Evolutionary conservation across 805 yeast genomes (phyloP).

Genomic region (Yarrowia bubula): DNA sequence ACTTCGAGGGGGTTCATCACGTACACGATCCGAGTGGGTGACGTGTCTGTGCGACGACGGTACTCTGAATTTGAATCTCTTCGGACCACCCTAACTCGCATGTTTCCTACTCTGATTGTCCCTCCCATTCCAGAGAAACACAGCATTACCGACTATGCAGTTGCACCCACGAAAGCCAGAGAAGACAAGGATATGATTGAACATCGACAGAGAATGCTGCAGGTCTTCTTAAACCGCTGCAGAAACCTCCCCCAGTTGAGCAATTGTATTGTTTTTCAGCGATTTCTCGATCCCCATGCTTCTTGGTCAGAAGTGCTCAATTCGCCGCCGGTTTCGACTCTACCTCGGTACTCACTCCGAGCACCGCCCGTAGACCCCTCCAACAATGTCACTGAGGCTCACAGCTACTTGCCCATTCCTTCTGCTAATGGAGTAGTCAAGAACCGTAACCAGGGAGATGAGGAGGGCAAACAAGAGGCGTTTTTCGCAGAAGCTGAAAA

Average conservation of each 20-base stretch:
- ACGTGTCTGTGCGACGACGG: conserved; percentile 68
- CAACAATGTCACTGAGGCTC: conserved; percentile 52
- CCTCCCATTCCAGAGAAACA: conserved; percentile 95
- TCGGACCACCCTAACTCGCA: conserved; percentile 63
- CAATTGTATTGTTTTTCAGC: conserved; percentile 60
- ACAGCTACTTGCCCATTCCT: conserved; percentile 62
- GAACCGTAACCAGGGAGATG: conserved; percentile 36
- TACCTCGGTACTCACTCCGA: conserved; percentile 54
- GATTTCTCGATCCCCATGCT: conserved; percentile 82
- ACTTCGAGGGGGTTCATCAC: conserved; percentile 73
- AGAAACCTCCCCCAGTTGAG: conserved; percentile 54
- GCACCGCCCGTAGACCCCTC: conserved; percentile 64
- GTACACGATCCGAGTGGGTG: conserved; percentile 71
- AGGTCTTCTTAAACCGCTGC: conserved; percentile 78
- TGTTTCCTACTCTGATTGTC: conserved; percentile 76
- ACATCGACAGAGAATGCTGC: conserved; percentile 70
- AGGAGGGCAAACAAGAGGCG: conserved; percentile 41
- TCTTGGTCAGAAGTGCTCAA: conserved; percentile 75
- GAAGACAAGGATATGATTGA: conserved; percentile 50
- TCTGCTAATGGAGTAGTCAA: conserved; percentile 42
- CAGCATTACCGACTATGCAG: conserved; percentile 51
- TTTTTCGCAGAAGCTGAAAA: conserved; percentile 46
- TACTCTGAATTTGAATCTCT: conserved; percentile 91
- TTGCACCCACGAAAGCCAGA: conserved; percentile 46
- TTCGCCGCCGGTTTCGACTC: conserved; percentile 52